Percentiles rank a stretch among this genome's conserved stretches.
Conservation (phyloP, 768 basidiomycete species). For the Auricularia heimuer region DNA sequence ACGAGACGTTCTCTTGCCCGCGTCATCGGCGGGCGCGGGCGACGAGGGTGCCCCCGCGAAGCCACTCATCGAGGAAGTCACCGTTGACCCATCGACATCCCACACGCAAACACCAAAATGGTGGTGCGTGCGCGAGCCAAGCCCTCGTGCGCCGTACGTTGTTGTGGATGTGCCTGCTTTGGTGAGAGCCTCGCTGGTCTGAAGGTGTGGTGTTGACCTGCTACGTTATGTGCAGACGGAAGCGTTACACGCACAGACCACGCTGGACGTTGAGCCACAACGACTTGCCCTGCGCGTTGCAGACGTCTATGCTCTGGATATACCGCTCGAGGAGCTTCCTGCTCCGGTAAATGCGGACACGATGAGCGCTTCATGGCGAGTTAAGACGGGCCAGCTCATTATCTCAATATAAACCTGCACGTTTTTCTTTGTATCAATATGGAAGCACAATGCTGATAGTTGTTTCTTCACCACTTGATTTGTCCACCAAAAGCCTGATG, state of each 20-base stretch:
- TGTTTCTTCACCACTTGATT: too few relatives aligned
- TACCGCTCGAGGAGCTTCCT: background rate
- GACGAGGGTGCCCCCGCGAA: too few relatives aligned
- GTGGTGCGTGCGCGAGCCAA: background rate
- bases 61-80: background rate
- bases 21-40: background rate
- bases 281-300: background rate
- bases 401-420: background rate
- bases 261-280: background rate
- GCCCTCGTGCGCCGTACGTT: background rate
- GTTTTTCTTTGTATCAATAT: too few relatives aligned
- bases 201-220: background rate
- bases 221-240: background rate
- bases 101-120: background rate
- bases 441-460: too few relatives aligned
- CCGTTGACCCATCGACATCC: background rate
- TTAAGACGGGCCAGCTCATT: background rate
- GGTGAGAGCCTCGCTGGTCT: background rate
- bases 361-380: background rate
- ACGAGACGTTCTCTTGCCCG: slow-evolving; percentile 48
- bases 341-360: background rate
- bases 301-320: background rate
- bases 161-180: background rate
- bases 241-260: background rate
- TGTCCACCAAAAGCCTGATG: too few relatives aligned